Evolutionary conservation across 345 rosid genomes (phyloP), one percentile per base, ranked within the genome.

Genomic region (Raphanus raphanistrum): DNA sequence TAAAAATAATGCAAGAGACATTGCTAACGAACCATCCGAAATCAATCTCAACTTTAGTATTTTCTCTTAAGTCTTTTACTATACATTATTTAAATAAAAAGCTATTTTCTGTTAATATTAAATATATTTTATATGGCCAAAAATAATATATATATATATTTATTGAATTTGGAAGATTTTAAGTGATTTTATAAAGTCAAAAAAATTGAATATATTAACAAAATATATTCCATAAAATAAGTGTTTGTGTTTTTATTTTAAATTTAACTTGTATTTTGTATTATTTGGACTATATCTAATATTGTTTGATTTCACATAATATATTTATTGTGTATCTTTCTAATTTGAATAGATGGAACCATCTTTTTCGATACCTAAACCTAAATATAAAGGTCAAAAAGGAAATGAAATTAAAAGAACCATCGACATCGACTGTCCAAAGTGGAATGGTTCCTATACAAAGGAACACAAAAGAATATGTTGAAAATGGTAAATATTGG

Each of bases 261-360:
- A 10, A 8, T 38, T 38, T 9, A 38, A 8, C 45, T 38, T 38
- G 45, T 38, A 38, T 38, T 38, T 10, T 38, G 12, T 38, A 38
- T 38, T 38, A 2, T 38, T 38, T 38, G 45, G 45, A 38, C 3
- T 2, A 38, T 8, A 38, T 8, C 45, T 38, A 38, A 38, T 8
- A 38, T 38, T 8, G 12, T 38, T 38, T 38, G 11, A 38, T 38
- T 32, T 38, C 45, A 38, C 45, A 38, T 38, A 38, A 38, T 38
- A 38, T 38, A 38, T 12, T 38, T 38, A 38, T 38, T 38, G 3
- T 36, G 54, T 48, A 13, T n/a, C 10, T 55, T 17, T 27, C 28
- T 63, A 32, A 3, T 63, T 38, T 36, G 28, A 38, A 2, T 61
- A 72, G 76, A 0, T 45, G 60, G 29, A 11, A 72, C 76, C 76